These are phyloP conservation scores for Pyricularia pennisetigena DNA, from an alignment of 2,329 filamentous ascomycete genomes.

Conservation along the genomic window DNA sequence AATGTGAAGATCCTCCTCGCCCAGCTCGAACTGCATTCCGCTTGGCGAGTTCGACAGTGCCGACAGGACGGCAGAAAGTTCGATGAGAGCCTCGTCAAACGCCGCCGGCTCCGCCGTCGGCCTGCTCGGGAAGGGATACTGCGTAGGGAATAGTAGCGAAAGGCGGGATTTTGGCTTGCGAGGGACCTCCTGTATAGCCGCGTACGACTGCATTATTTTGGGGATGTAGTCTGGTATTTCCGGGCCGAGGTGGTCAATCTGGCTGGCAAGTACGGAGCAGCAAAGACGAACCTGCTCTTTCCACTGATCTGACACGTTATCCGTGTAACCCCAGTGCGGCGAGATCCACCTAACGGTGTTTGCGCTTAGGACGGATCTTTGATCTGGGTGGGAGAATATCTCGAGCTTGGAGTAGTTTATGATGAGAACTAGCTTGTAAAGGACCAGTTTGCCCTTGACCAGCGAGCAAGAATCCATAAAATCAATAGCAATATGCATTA, in stretches of 20 bases:
- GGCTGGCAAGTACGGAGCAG: slow-evolving; percentile 83
- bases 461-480: slow-evolving; percentile 85
- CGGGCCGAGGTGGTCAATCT: slow-evolving; percentile 67
- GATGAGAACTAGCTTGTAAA: slow-evolving; percentile 89
- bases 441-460: slow-evolving; percentile 81
- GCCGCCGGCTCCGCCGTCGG: slow-evolving; percentile 37
- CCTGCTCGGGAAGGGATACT: slow-evolving; percentile 80
- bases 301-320: slow-evolving; percentile 73
- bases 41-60: slow-evolving; percentile 66
- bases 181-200: slow-evolving; percentile 54
- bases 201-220: slow-evolving; percentile 83
- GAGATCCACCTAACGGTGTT: slow-evolving; percentile 87
- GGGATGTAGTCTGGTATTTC: slow-evolving; percentile 85
- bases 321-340: slow-evolving; percentile 79
- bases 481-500: slow-evolving; percentile 81
- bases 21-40: slow-evolving; percentile 66
- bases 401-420: slow-evolving; percentile 81
- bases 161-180: slow-evolving; percentile 52
- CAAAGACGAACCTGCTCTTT: slow-evolving; percentile 87
- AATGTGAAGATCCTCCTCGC: slow-evolving; percentile 62
- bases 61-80: slow-evolving; percentile 80
- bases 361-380: slow-evolving; percentile 61
- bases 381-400: slow-evolving; percentile 70
- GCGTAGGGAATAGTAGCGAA: slow-evolving; percentile 80
- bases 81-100: slow-evolving; percentile 82